A percentile compares a stretch with the other conserved stretches of the same genome.
These are phyloP conservation scores for Phytomonas serpens DNA, from an alignment of 208 protist genomes.

Conservation along the genomic window DNA sequence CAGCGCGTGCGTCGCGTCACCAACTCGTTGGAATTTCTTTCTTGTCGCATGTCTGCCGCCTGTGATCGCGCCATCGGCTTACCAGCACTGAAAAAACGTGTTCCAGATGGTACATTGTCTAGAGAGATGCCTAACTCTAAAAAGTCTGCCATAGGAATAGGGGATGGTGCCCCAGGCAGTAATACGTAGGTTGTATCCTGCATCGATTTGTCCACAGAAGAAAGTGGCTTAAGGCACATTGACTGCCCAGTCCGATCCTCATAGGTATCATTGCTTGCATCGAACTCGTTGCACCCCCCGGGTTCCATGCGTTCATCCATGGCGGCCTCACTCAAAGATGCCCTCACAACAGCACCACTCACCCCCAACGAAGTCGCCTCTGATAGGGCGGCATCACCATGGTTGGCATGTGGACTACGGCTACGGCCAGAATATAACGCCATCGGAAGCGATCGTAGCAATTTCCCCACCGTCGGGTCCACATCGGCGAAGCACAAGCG, in stretches of 20 bases:
- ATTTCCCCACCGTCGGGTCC: conserved; percentile 8
- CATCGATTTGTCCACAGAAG: background rate
- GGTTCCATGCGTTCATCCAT: too few species aligned
- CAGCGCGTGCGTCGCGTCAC: background rate
- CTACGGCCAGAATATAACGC: background rate
- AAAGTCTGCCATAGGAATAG: conserved; percentile 6
- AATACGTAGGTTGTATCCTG: conserved; percentile 5
- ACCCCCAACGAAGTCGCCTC: too few species aligned
- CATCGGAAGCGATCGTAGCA: conserved; percentile 1
- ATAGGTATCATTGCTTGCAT: too few species aligned
- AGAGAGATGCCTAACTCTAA: conserved; percentile 7
- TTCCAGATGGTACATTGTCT: conserved; percentile 5
- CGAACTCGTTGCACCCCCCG: too few species aligned
- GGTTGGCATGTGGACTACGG: too few species aligned
- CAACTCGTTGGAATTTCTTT: too few species aligned
- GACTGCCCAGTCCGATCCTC: too few species aligned
- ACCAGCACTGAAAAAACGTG: conserved; percentile 5
- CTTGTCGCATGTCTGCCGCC: too few species aligned
- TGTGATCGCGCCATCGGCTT: background rate
- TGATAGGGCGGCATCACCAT: too few species aligned
- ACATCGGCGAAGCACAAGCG: conserved; percentile 43
- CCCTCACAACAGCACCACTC: too few species aligned
- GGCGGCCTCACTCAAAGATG: too few species aligned
- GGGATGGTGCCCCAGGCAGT: conserved; percentile 14
- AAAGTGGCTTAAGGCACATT: background rate